Evolutionary conservation across 2,329 filamentous ascomycete species (phyloP), one percentile per base, ranked within the genome.

Genomic region (Neonectria sp.): DNA sequence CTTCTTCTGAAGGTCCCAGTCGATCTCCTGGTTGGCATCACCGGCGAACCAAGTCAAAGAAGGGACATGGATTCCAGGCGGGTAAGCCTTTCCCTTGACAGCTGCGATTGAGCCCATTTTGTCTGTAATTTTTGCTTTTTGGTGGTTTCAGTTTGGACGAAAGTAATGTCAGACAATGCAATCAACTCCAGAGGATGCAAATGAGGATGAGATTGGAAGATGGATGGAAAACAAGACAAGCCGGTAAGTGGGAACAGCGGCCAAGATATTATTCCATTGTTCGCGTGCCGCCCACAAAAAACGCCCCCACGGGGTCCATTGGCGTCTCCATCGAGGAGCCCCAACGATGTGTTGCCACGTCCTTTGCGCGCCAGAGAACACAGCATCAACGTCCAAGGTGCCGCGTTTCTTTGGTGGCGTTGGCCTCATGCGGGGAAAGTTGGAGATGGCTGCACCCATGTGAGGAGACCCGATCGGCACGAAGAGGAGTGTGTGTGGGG

Each of bases 41-140:
- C 82, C 78, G 53, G 80, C 78, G 75, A 89, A 90, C 82, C 84
- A 90, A 4, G 87, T 89, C 71, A 90, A 75, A 24, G 82, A 84
- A 1, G 87, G 88, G n/a, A 86, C 87, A 68, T 89, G 87, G 55
- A 90, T 86, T 4, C 87, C 87, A 1, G 83, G 81, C 33, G 86
- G 84, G 69, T 82, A 85, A 6, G 82, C 46, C 71, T 77, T 78
- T 43, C 63, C 66, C 68, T 74, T 67, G 62, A 72, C 59, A 21
- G 74, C 61, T 37, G 73, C 67, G 52, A 77, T 74, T 68, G 77
- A 76, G 46, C 77, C 73, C 75, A 78, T 77, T 25, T 29, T 76
- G 62, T 40, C 21, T 48, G 35, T 60, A 31, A 35, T 46, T 55
- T 33, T n/a, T 67, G 46, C 21, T 31, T 60, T 51, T 65, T 24